phyloP scores from a whole-genome alignment of 2,329 filamentous ascomycete species.

The Iodosphaeria phyllophila region DNA sequence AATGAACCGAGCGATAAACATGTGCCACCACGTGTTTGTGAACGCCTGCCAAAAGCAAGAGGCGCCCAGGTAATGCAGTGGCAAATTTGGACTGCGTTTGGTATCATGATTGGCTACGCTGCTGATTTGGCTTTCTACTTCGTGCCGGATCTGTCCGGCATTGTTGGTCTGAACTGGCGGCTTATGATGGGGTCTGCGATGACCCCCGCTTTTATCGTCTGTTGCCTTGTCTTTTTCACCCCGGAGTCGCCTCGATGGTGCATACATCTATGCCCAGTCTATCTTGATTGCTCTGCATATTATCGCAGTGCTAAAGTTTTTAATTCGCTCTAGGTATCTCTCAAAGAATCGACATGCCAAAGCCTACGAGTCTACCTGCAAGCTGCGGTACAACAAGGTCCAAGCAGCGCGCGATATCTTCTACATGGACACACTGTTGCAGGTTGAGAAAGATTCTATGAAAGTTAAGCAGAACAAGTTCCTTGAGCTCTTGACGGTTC shows the following conservation, averaged over 20 bases:
- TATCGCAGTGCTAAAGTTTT: slow-evolving; percentile 26
- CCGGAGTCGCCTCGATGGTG: slow-evolving; percentile 9
- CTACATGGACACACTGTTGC: slow-evolving; percentile 36
- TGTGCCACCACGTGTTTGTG: too few relatives aligned
- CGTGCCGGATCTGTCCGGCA: slow-evolving; percentile 27
- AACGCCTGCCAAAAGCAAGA: slow-evolving; percentile 40
- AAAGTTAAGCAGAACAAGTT: slow-evolving; percentile 27
- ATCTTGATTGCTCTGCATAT: slow-evolving; percentile 4
- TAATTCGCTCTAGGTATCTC: too few relatives aligned
- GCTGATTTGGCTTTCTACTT: slow-evolving; percentile 43
- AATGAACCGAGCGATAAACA: slow-evolving; percentile 52
- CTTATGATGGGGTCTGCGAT: slow-evolving; percentile 52
- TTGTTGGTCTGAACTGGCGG: slow-evolving; percentile 44
- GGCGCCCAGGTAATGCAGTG: slow-evolving; percentile 58
- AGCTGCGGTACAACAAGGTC: slow-evolving; percentile 28
- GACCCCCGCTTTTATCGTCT: slow-evolving; percentile 38
- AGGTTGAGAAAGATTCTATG: slow-evolving; percentile 34
- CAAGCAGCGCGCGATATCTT: slow-evolving; percentile 37
- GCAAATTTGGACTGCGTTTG: slow-evolving; percentile 37
- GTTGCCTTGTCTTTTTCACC: slow-evolving; percentile 27
- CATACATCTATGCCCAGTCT: slow-evolving; percentile 6
- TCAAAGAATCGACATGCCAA: slow-evolving; percentile 24
- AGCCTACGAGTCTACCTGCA: slow-evolving; percentile 26
- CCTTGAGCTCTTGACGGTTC: slow-evolving; percentile 38
- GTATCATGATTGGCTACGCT: slow-evolving; percentile 37